A percentile compares a stretch with the other conserved stretches of the same genome.
Conservation (phyloP, 148 eudicot species). For the Rhododendron vialii region DNA sequence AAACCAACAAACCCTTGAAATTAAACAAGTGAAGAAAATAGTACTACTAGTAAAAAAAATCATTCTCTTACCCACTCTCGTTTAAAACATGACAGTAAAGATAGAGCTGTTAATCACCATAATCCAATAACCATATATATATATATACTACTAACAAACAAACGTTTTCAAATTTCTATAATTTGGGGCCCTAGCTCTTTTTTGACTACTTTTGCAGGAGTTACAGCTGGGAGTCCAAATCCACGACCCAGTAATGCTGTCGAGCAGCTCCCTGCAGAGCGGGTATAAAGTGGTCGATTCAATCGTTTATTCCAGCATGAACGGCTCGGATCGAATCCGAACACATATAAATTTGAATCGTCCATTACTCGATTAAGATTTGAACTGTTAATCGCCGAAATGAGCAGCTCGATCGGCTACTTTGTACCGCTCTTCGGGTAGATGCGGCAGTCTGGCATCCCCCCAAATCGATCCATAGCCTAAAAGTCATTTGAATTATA, state of each 20-base stretch:
- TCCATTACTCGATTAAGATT: too few species aligned
- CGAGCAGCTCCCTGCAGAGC: too few species aligned
- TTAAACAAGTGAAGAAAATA: not conserved
- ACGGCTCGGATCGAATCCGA: too few species aligned
- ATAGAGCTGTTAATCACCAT: conserved; percentile 4
- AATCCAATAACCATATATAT: too few species aligned
- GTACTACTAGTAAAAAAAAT: not conserved
- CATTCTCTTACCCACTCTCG: not conserved
- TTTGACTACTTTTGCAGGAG: conserved; percentile 13
- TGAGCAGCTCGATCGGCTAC: too few species aligned
- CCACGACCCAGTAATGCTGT: not conserved
- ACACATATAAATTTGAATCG: too few species aligned
- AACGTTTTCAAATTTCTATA: not conserved
- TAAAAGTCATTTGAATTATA: not conserved
- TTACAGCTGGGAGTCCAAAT: conserved; percentile 20
- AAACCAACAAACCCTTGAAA: not conserved
- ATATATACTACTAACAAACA: not conserved
- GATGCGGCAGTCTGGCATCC: too few species aligned
- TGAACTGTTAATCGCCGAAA: too few species aligned
- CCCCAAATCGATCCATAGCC: not conserved
- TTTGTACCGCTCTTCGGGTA: too few species aligned
- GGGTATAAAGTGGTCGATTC: too few species aligned
- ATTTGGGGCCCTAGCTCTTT: conserved; percentile 16
- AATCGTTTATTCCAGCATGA: fast-evolving
- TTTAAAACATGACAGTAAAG: conserved; percentile 14